These are phyloP conservation scores for Veloboletus limbatus DNA, from an alignment of 1,284 basidiomycete genomes.

Conservation along the genomic window DNA sequence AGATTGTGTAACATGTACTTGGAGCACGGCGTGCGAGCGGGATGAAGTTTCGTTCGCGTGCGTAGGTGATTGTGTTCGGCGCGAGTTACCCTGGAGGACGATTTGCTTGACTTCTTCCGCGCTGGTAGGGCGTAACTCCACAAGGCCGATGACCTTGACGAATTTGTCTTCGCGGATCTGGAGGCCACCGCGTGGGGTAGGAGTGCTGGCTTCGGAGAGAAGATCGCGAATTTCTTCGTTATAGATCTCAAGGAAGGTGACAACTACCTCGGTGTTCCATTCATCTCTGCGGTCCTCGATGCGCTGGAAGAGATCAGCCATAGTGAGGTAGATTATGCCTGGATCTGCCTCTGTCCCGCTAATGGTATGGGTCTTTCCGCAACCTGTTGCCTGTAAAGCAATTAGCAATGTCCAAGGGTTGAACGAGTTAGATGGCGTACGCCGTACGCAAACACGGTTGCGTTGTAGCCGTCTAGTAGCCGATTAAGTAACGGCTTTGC, in stretches of 20 bases:
- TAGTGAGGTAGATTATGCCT: constrained; percentile 93
- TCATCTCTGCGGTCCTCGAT: constrained; percentile 84
- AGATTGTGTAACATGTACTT: constrained; percentile 86
- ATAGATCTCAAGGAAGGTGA: constrained; percentile 97
- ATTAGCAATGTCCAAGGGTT: constrained; percentile 16
- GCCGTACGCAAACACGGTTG: constrained; percentile 96
- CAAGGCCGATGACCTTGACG: constrained; percentile 85
- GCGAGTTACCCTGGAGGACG: constrained; percentile 82
- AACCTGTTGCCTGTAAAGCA: constrained; percentile 81
- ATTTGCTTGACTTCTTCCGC: constrained; percentile 93
- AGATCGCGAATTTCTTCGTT: constrained; percentile 98
- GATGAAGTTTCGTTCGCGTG: constrained; percentile 94
- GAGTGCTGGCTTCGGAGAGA: constrained; percentile 69
- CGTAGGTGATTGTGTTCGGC: constrained; percentile 88
- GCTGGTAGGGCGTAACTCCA: constrained; percentile 72
- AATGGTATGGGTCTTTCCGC: constrained; percentile 97
- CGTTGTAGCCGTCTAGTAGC: constrained; percentile 91
- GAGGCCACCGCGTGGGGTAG: constrained; percentile 75
- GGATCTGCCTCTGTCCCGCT: constrained; percentile 85
- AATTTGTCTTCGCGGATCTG: constrained; percentile 90
- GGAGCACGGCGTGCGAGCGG: constrained; percentile 92
- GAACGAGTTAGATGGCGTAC: constrained; percentile 50
- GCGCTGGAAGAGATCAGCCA: constrained; percentile 90
- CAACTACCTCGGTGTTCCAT: constrained; percentile 79
- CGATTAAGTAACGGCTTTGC: constrained; percentile 80